Evolutionary conservation across 2,329 filamentous ascomycete species (phyloP).

Genomic region (Penicillium sp.): DNA sequence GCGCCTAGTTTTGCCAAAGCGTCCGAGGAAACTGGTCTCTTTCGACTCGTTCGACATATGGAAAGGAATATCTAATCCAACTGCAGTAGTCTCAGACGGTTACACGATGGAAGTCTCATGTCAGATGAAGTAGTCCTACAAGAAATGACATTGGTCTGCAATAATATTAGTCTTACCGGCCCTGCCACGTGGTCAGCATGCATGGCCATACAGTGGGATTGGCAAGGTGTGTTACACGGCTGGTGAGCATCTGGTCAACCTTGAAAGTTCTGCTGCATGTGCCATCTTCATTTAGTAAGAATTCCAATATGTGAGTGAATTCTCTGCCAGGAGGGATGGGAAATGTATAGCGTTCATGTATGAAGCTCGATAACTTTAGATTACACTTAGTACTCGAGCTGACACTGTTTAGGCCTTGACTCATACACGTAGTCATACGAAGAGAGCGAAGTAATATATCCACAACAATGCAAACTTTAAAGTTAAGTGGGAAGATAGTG

Average conservation of each 20-base stretch:
- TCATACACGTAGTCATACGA: background rate
- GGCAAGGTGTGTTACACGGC: background rate
- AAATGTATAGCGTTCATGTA: too few species aligned
- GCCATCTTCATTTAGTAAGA: background rate
- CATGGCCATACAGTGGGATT: background rate
- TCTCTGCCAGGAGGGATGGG: background rate
- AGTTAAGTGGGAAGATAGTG: background rate
- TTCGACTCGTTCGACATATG: background rate
- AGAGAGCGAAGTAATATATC: background rate
- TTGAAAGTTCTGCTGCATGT: background rate
- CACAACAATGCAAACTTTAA: background rate
- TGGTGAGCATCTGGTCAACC: too few species aligned
- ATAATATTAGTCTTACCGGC: background rate
- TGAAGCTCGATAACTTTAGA: background rate
- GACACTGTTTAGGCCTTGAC: background rate
- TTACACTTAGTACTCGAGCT: background rate
- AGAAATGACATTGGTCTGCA: background rate
- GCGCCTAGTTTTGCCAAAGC: background rate
- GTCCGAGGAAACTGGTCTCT: background rate
- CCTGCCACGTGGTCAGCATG: background rate
- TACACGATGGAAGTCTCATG: background rate
- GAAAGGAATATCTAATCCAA: background rate
- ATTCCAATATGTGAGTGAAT: too few species aligned
- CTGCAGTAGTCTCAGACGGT: background rate
- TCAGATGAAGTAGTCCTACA: background rate